Conservation (phyloP, 495 filamentous ascomycete genomes). For the Trichocladium uniseriatum region DNA sequence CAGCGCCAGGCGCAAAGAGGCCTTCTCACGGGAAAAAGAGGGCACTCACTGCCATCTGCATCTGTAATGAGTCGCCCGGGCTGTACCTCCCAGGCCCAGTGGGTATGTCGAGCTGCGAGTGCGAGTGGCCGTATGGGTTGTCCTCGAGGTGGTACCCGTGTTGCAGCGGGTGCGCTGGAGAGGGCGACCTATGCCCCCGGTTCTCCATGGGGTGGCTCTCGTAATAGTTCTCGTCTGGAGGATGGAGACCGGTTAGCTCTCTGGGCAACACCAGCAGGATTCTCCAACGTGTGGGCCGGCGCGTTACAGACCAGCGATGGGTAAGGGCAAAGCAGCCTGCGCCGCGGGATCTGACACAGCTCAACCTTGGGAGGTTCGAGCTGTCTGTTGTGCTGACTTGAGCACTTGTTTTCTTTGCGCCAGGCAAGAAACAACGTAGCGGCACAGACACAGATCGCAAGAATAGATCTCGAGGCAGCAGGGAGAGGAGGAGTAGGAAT, state of each 20-base stretch:
- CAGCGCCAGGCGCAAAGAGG: slow-evolving; percentile 1
- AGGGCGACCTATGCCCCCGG: slow-evolving; percentile 47
- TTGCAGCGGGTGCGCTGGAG: slow-evolving; percentile 45
- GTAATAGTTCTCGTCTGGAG: slow-evolving; percentile 54
- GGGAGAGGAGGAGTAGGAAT: slow-evolving; percentile 2
- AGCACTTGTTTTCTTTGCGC: slow-evolving; percentile 22
- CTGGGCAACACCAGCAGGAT: background rate
- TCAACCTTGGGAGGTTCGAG: background rate
- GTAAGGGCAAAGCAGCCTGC: slow-evolving; percentile 13
- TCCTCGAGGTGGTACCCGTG: slow-evolving; percentile 67
- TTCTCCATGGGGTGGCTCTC: slow-evolving; percentile 45
- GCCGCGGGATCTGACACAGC: slow-evolving; percentile 13
- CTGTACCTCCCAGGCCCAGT: slow-evolving; percentile 38
- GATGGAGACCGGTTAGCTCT: slow-evolving; percentile 7
- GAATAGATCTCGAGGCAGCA: background rate
- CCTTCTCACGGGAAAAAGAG: background rate
- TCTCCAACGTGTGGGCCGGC: slow-evolving; percentile 7
- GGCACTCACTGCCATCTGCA: slow-evolving; percentile 60
- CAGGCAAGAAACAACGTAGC: slow-evolving; percentile 21
- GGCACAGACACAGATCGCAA: slow-evolving; percentile 6
- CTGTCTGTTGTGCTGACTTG: background rate
- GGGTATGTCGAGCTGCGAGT: slow-evolving; percentile 58
- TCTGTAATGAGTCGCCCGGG: slow-evolving; percentile 54
- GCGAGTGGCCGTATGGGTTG: slow-evolving; percentile 43
- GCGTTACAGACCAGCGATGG: slow-evolving; percentile 14